Conservation (phyloP, 768 basidiomycete genomes). For the Cytidiella melzeri region DNA sequence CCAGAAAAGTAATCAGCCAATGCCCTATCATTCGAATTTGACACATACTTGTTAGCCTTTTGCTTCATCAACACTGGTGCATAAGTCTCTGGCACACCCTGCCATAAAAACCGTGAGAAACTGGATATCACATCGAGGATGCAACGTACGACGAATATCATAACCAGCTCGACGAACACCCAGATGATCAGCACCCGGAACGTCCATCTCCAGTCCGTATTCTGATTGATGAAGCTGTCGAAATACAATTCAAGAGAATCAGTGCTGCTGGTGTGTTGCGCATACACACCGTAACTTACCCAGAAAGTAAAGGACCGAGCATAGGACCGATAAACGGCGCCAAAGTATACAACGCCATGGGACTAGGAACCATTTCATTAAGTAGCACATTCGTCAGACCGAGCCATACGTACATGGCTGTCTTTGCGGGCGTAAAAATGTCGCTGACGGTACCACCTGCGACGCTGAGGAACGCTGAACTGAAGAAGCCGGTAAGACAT, state of each 20-base stretch:
- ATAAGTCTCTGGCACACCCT: constrained; percentile 74
- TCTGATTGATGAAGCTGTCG: constrained; percentile 27
- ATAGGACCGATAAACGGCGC: constrained; percentile 54
- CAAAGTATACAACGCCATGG: constrained; percentile 51
- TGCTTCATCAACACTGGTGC: constrained; percentile 49
- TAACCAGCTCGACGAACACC: constrained; percentile 47
- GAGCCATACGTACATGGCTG: constrained; percentile 45
- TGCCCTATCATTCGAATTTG: background rate
- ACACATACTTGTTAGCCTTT: constrained; percentile 48
- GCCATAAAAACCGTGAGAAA: background rate
- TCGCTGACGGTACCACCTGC: constrained; percentile 58
- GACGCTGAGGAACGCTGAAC: constrained; percentile 54
- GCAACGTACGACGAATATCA: constrained; percentile 44
- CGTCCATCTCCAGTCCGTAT: constrained; percentile 70
- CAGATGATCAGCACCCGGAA: constrained; percentile 68
- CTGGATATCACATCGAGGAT: background rate
- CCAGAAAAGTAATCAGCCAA: background rate
- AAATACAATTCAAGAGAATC: background rate
- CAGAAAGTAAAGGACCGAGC: constrained; percentile 51
- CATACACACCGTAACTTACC: too few species aligned
- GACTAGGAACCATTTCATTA: constrained; percentile 25
- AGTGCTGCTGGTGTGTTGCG: too few species aligned
- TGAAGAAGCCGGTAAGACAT: constrained; percentile 48
- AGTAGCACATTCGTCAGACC: background rate
- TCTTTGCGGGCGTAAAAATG: constrained; percentile 45